Evolutionary conservation across 2,329 filamentous ascomycete species (phyloP).

Genomic region (Thelonectria olida): DNA sequence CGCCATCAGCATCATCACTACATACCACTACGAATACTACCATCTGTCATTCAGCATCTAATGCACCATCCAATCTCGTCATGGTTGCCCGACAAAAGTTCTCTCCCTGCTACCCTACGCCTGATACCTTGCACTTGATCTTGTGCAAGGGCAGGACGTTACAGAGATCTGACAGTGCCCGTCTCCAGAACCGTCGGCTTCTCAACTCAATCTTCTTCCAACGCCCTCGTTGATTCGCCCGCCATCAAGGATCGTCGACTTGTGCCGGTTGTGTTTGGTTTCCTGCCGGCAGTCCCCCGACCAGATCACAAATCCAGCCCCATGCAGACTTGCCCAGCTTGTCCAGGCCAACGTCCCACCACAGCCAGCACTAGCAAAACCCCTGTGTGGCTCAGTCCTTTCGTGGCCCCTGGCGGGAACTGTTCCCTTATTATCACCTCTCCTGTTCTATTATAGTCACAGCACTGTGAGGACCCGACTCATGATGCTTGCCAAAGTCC

Average conservation of each 20-base stretch:
- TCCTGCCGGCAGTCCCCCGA: constrained; percentile 8
- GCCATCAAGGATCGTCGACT: constrained; percentile 1
- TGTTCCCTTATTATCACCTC: constrained; percentile 30
- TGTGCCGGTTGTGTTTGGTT: constrained; percentile 25
- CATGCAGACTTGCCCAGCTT: constrained; percentile 27
- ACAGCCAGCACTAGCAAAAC: constrained; percentile 29
- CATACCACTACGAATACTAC: background rate
- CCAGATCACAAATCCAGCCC: constrained; percentile 38
- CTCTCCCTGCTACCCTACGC: background rate
- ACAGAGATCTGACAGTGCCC: constrained; percentile 23
- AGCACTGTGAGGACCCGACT: constrained; percentile 30
- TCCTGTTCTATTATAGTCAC: constrained; percentile 33
- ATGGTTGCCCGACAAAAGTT: constrained; percentile 1
- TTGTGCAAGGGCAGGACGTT: constrained; percentile 27
- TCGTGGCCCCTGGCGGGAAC: constrained; percentile 33
- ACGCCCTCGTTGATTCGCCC: background rate
- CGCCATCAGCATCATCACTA: background rate
- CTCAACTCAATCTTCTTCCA: background rate
- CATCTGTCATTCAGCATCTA: background rate
- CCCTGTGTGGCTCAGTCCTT: constrained; percentile 17
- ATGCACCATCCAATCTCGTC: background rate
- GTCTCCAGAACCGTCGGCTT: background rate
- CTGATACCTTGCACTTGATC: constrained; percentile 4
- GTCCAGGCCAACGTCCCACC: constrained; percentile 26
- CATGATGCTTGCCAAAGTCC: constrained; percentile 35